phyloP scores from a whole-genome alignment of 1,284 basidiomycete species.

The Cystobasidiaceae sp. region DNA sequence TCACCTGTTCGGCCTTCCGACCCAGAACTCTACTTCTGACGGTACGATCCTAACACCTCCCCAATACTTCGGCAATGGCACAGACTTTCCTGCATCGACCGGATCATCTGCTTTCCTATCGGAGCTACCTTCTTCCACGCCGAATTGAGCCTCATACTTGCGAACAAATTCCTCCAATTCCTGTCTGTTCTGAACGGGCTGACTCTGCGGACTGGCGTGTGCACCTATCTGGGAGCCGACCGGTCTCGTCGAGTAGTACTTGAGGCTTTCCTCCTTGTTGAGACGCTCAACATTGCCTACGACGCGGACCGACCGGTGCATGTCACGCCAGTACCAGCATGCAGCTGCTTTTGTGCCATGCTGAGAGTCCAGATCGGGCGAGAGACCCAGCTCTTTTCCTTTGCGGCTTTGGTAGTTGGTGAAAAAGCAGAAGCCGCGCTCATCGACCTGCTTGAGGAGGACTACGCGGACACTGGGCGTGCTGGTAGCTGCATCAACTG shows the following conservation, averaged over 20 bases:
- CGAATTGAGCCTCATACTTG: slow-evolving; percentile 60
- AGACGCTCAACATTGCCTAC: slow-evolving; percentile 79
- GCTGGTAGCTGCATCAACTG: slow-evolving; percentile 59
- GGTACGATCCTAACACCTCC: slow-evolving; percentile 93
- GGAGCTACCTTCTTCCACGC: slow-evolving; percentile 48
- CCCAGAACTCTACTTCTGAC: slow-evolving; percentile 86
- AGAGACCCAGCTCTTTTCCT: slow-evolving; percentile 68
- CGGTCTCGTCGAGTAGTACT: slow-evolving; percentile 80
- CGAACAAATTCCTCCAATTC: slow-evolving; percentile 59
- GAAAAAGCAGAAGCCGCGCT: slow-evolving; percentile 85
- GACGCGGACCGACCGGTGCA: slow-evolving; percentile 74
- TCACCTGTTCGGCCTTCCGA: slow-evolving; percentile 61
- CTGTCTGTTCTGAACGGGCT: slow-evolving; percentile 63
- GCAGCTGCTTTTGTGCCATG: slow-evolving; percentile 60
- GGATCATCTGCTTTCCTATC: slow-evolving; percentile 35
- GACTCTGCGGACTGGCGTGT: slow-evolving; percentile 85
- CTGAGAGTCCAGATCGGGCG: slow-evolving; percentile 51
- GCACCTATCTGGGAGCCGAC: slow-evolving; percentile 81
- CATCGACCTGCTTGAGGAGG: slow-evolving; percentile 83
- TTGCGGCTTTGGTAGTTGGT: slow-evolving; percentile 95
- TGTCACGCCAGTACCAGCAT: slow-evolving; percentile 86
- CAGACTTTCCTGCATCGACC: slow-evolving; percentile 49
- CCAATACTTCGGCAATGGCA: slow-evolving; percentile 88
- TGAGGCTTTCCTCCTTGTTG: slow-evolving; percentile 62
- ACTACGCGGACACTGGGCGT: slow-evolving; percentile 82